phyloP scores from a whole-genome alignment of 2,329 filamentous ascomycete genomes.

The Stemphylium vesicarium region DNA sequence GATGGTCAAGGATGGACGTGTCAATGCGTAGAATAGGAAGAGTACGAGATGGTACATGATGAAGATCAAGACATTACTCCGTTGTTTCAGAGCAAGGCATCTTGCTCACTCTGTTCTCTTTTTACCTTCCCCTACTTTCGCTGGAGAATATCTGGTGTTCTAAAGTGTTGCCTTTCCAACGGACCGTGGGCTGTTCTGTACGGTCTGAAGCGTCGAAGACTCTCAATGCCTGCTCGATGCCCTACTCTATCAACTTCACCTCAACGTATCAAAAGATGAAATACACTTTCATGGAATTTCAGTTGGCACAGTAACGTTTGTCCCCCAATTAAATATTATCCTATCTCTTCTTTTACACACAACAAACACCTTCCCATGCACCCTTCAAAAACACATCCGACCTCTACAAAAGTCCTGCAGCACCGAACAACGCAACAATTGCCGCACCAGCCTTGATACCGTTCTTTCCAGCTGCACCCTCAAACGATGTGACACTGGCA shows the following conservation, averaged over 20 bases:
- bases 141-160: no score
- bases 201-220: no score
- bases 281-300: neutral
- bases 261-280: neutral
- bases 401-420: slow-evolving; percentile 25
- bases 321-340: slow-evolving; percentile 11
- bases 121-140: no score
- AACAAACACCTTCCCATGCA: neutral
- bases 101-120: no score
- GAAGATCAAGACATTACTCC: no score
- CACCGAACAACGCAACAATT: slow-evolving; percentile 30
- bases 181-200: no score
- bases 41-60: no score
- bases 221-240: no score
- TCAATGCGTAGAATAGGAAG: slow-evolving; percentile 21
- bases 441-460: slow-evolving; percentile 30
- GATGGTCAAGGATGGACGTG: slow-evolving; percentile 50
- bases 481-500: slow-evolving; percentile 16
- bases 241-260: no score
- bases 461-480: slow-evolving; percentile 22
- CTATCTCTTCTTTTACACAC: neutral
- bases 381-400: neutral
- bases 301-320: neutral
- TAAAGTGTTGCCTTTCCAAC: no score
- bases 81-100: no score